phyloP scores from a whole-genome alignment of 2,329 filamentous ascomycete species.

The Paecilomyces variotii region DNA sequence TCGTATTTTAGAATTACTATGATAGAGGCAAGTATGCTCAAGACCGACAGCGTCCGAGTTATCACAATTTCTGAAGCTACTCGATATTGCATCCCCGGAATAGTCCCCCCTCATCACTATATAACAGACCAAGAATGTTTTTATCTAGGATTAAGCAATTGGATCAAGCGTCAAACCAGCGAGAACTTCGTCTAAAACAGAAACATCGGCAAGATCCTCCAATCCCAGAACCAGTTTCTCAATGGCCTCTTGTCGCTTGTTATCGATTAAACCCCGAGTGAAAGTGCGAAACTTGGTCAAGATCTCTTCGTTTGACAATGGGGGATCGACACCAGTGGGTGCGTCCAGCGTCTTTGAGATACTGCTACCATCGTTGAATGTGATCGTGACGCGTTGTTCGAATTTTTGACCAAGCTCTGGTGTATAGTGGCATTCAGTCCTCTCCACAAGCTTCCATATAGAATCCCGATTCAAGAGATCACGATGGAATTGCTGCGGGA shows the following conservation, averaged over 20 bases:
- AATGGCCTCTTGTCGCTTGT: slow-evolving; percentile 15
- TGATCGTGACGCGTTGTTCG: slow-evolving; percentile 12
- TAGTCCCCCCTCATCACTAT: too few relatives aligned
- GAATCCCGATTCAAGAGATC: slow-evolving; percentile 25
- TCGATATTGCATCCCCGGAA: too few relatives aligned
- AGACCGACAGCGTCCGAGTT: too few relatives aligned
- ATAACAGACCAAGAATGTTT: too few relatives aligned
- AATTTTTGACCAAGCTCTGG: slow-evolving; percentile 6
- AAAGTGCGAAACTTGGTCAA: slow-evolving; percentile 27
- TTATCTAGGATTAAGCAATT: neutral
- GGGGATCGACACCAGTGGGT: slow-evolving; percentile 24
- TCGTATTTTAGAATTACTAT: too few relatives aligned
- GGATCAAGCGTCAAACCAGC: slow-evolving; percentile 1
- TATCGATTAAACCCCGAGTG: slow-evolving; percentile 21
- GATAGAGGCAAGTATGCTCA: too few relatives aligned
- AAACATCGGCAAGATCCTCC: slow-evolving; percentile 18
- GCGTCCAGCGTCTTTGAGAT: slow-evolving; percentile 11
- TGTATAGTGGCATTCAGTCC: slow-evolving; percentile 16
- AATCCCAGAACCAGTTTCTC: slow-evolving; percentile 23
- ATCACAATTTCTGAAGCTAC: too few relatives aligned
- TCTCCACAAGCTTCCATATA: slow-evolving; percentile 28
- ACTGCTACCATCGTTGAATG: slow-evolving; percentile 14
- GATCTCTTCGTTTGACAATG: slow-evolving; percentile 31
- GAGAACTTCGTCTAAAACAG: slow-evolving; percentile 10
- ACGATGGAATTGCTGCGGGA: slow-evolving; percentile 24